These are phyloP conservation scores for Spizellomyces sp. DNA, from an alignment of 192 early-diverging fungal species.

Conservation along the genomic window DNA sequence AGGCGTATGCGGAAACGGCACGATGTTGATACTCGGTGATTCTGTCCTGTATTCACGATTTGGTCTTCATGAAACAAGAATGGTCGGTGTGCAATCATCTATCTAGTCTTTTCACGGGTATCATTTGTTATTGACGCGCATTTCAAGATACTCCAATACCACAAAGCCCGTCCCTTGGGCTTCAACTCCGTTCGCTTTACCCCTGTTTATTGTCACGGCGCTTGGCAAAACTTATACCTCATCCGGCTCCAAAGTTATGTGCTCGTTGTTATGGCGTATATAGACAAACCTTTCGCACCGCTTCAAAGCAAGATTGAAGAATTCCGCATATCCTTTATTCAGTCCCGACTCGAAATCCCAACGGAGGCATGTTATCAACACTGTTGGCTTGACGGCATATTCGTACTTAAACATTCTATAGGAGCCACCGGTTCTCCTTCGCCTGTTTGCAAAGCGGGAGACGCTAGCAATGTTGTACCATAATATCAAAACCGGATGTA, in stretches of 20 bases:
- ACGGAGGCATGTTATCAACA: slow-evolving; percentile 43
- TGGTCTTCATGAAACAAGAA: slow-evolving; percentile 55
- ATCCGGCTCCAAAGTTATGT: slow-evolving; percentile 55
- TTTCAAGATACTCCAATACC: slow-evolving; percentile 56
- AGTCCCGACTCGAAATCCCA: slow-evolving; percentile 62
- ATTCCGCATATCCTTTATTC: slow-evolving; percentile 55
- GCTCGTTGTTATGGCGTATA: slow-evolving; percentile 49
- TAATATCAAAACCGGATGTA: slow-evolving; percentile 61
- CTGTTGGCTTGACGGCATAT: background rate
- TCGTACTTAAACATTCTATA: background rate
- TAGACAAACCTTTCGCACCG: slow-evolving; percentile 48
- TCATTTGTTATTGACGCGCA: background rate
- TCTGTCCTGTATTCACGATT: slow-evolving; percentile 55
- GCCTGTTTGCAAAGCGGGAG: slow-evolving; percentile 65
- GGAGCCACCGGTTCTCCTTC: slow-evolving; percentile 60
- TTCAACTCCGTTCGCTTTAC: slow-evolving; percentile 46
- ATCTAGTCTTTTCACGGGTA: background rate
- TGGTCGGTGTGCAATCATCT: slow-evolving; percentile 38
- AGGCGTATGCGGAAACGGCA: slow-evolving; percentile 63
- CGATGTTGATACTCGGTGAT: slow-evolving; percentile 61
- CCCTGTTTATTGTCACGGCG: slow-evolving; percentile 50
- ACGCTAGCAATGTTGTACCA: slow-evolving; percentile 64
- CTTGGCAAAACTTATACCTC: slow-evolving; percentile 58
- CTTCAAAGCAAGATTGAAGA: slow-evolving; percentile 51
- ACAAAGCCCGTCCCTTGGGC: slow-evolving; percentile 52